Evolutionary conservation across 2,329 filamentous ascomycete species (phyloP).

Genomic region (Phoma sp.): DNA sequence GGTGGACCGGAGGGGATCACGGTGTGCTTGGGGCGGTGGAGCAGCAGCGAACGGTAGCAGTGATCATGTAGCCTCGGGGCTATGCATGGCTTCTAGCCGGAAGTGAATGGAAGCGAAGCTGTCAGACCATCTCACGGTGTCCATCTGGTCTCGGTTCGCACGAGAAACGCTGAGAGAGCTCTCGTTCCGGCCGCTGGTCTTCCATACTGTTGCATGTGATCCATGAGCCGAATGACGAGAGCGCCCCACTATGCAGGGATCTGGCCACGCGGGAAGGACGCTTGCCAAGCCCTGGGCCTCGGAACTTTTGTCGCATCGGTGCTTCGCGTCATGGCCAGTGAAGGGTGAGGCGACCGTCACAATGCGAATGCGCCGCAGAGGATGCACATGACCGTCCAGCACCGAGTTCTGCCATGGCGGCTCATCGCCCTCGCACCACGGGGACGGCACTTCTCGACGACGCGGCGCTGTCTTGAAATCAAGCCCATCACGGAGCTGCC

Average conservation of each 20-base stretch:
- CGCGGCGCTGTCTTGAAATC: conserved; percentile 30
- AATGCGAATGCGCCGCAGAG: neutral
- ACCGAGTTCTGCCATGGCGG: conserved; percentile 36
- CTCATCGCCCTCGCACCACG: conserved; percentile 10
- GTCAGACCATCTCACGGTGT: conserved; percentile 2
- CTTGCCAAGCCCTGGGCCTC: conserved; percentile 3
- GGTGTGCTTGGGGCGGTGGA: conserved; percentile 13
- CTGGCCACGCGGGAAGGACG: conserved; percentile 3
- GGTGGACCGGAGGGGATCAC: conserved; percentile 13
- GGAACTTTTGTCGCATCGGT: conserved; percentile 3
- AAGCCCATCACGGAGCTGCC: conserved; percentile 44
- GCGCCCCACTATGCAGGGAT: conserved; percentile 13
- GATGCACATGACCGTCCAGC: conserved; percentile 20
- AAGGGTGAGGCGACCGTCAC: neutral
- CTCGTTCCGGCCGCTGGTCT: conserved; percentile 23
- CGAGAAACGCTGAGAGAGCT: conserved; percentile 19
- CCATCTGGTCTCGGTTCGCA: conserved; percentile 11
- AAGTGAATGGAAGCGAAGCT: neutral
- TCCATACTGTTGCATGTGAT: conserved; percentile 18
- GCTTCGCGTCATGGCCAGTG: neutral
- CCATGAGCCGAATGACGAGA: conserved; percentile 19
- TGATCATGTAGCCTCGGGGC: conserved; percentile 7
- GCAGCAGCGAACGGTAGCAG: conserved; percentile 1
- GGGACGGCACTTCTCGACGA: conserved; percentile 37
- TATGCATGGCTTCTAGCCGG: neutral